phyloP scores from a whole-genome alignment of 305 asterid genomes.

The Fraxinus ornus region DNA sequence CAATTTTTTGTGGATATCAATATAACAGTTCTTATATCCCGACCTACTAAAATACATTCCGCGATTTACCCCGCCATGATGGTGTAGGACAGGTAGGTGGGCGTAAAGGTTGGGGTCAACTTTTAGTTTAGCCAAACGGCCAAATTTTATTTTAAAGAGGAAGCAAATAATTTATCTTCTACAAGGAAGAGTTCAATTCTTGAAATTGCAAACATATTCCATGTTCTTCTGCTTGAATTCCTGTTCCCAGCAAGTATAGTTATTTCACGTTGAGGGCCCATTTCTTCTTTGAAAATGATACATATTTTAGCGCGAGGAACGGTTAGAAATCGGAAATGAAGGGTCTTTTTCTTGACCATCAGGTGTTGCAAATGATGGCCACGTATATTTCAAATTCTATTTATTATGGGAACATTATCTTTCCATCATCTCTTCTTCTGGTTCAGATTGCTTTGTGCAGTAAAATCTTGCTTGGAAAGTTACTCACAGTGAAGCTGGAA shows the following conservation, averaged over 20 bases:
- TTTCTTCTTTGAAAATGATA: not conserved
- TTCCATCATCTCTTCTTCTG: constrained; percentile 45
- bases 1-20: too few species aligned
- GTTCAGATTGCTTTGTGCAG: constrained; percentile 19
- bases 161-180: not conserved
- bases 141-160: not conserved
- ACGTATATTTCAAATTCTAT: constrained; percentile 24
- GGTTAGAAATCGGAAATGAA: constrained; percentile 23
- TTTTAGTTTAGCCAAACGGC: not conserved
- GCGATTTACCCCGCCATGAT: too few species aligned
- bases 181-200: not conserved
- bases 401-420: constrained; percentile 51
- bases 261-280: not conserved
- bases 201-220: not conserved
- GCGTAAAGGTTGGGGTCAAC: too few species aligned
- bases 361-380: constrained; percentile 36
- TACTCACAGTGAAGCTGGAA: not conserved
- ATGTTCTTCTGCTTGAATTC: not conserved
- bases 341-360: constrained; percentile 4
- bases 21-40: too few species aligned
- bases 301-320: constrained; percentile 19
- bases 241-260: not conserved
- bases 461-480: not conserved
- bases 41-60: too few species aligned
- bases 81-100: too few species aligned